These are phyloP conservation scores for Cubamyces lactineus DNA, from an alignment of 768 basidiomycete genomes.

Conservation along the genomic window DNA sequence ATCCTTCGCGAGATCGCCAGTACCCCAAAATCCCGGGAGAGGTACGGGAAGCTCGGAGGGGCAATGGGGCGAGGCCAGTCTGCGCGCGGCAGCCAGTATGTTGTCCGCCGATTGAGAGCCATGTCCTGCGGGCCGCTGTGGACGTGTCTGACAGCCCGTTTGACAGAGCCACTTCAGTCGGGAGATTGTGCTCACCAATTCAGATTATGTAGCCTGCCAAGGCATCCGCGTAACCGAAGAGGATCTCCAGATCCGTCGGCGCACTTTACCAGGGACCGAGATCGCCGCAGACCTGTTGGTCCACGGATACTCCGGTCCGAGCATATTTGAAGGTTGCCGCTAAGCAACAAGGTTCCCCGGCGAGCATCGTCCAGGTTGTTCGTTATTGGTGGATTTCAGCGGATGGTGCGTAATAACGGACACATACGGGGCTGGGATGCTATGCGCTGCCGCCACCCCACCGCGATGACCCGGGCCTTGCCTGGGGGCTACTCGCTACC, in stretches of 20 bases:
- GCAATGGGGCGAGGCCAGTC: background rate
- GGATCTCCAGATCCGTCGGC: constrained; percentile 19
- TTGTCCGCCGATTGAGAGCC: constrained; percentile 11
- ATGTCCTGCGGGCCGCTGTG: background rate
- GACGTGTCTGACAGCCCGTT: background rate
- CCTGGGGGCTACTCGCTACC: background rate
- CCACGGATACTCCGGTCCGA: constrained; percentile 11
- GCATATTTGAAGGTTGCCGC: constrained; percentile 1
- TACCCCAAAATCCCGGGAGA: constrained; percentile 9
- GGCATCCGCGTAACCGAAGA: constrained; percentile 12
- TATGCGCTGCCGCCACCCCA: background rate
- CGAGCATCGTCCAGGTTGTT: too few species aligned
- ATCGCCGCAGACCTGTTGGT: constrained; percentile 24
- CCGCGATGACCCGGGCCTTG: background rate
- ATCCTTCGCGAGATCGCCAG: constrained; percentile 13
- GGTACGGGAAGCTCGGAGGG: background rate
- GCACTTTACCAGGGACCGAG: constrained; percentile 11
- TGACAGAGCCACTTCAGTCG: background rate
- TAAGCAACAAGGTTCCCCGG: background rate
- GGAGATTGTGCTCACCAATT: background rate
- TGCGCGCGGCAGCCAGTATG: background rate
- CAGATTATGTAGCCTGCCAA: constrained; percentile 8
- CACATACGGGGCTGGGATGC: background rate
- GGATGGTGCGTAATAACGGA: too few species aligned
- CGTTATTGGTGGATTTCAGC: too few species aligned